Evolutionary conservation across 2,329 filamentous ascomycete genomes (phyloP).

Genomic region (Tolypocladium sp.): DNA sequence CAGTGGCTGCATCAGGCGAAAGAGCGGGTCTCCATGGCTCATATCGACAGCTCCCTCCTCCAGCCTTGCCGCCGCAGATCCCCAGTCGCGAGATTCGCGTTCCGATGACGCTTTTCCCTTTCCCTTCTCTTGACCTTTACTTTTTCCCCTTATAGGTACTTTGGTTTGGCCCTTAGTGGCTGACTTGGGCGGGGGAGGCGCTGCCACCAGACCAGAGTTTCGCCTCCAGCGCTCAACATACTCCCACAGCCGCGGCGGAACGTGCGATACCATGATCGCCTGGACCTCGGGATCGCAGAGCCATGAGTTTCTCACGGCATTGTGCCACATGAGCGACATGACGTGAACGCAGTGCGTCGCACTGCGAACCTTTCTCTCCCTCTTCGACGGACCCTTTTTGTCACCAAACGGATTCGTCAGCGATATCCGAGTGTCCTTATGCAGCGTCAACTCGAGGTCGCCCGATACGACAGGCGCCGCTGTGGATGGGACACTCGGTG

Average conservation of each 20-base stretch:
- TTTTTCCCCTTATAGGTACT: conserved; percentile 14
- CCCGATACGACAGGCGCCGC: conserved; percentile 44
- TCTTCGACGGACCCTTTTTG: conserved; percentile 81
- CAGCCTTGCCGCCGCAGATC: conserved; percentile 54
- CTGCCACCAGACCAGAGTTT: conserved; percentile 53
- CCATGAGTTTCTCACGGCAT: conserved; percentile 77
- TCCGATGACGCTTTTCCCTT: conserved; percentile 12
- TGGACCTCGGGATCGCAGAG: conserved; percentile 69
- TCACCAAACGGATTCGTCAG: conserved; percentile 50
- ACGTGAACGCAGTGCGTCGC: conserved; percentile 85
- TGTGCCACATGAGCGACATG: conserved; percentile 80
- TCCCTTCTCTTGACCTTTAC: conserved; percentile 20
- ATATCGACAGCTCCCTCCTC: conserved; percentile 66
- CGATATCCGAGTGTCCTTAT: conserved; percentile 48
- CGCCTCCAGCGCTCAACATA: conserved; percentile 67
- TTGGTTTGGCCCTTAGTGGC: conserved; percentile 18
- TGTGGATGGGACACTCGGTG: conserved; percentile 45
- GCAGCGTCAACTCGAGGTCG: conserved; percentile 66
- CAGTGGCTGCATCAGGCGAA: conserved; percentile 67
- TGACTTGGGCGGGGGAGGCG: conserved; percentile 15
- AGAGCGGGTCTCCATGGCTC: conserved; percentile 73
- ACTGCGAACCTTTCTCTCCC: conserved; percentile 68
- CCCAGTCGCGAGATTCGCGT: conserved; percentile 55
- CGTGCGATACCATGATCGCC: conserved; percentile 62
- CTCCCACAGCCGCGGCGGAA: conserved; percentile 58